Evolutionary conservation across 2,329 filamentous ascomycete genomes (phyloP), one percentile per base, ranked within the genome.

Genomic region (Diplodia sapinea): DNA sequence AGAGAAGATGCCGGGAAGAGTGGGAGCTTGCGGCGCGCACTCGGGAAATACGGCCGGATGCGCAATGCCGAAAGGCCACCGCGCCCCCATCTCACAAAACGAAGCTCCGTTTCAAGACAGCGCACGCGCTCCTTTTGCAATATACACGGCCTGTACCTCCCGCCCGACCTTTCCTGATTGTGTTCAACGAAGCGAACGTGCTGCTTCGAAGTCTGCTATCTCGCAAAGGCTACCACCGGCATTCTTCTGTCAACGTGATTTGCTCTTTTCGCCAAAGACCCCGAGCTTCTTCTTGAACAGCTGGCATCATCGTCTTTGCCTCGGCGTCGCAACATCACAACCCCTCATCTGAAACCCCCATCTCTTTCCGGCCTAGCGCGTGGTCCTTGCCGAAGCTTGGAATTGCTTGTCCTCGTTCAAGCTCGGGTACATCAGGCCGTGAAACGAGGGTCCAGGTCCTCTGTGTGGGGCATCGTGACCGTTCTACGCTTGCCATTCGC

Each of bases 301-400:
- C 26, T 9, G 9, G 13, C 20, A 20, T 13, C 4, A 4, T 2
- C 4, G 49, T 23, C 49, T 11, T 15, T 3, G 13, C 49, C 1
- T 12, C 20, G 6, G 23, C 20, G 26, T 23, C 20, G 26, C 49
- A 51, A 49, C 23, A 2, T 29, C 11, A 23, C 9, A 29, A 13
- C 23, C 20, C 52, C 15, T 23, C 52, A 38, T 56, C n/a, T 33
- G 26, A 26, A 26, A 38, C 6, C 29, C 29, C 3, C 31, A 15
- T 56, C 52, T 20, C 2, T n/a, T 56, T 38, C 8, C 38, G n/a
- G 17, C 29, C 17, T 38, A 56, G 36, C 17, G 31, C 52, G 4
- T 56, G 52, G 52, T 11, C 52, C 31, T 12, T 31, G 15, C 52
- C 52, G n/a, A 56, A 56, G 52, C 52, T 56, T 56, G 52, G 11